Base-by-base conservation (phyloP, 345 rosid species). In the Citrus glauca region DNA sequence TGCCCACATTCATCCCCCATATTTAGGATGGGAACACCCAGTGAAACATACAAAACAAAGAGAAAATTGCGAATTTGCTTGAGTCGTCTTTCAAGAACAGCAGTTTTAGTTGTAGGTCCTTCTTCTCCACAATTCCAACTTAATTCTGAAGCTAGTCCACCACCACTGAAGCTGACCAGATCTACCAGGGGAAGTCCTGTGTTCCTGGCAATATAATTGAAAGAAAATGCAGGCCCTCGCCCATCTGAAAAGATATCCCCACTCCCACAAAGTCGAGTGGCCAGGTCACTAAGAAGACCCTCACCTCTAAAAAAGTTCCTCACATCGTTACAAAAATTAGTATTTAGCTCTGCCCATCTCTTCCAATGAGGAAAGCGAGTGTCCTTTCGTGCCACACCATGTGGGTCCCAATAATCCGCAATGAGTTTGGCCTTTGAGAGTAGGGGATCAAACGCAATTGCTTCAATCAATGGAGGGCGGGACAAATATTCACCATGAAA, bases 111-210 rank as follows among this genome's bases (percentile, higher is more conserved):
- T 9, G 98, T 95, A 61, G 94, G 94, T 72, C 99, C 98, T 91
- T 95, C 99, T 77, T 86, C 93, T 37, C 99, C 98, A 56, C 97
- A 94, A 71, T 96, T 96, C 99, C 98, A 96, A 70, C 98, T 92
- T n/a, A 87, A 80, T 75, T 94, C 94, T n/a, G 88, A 73, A 65
- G 89, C 89, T 40, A 92, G 75, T 69, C 83, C 77, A 57, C 75
- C 80, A 60, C 77, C 62, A 61, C 96, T 89, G 82, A 91, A 96
- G 87, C 99, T 94, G 72, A 96, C 98, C 55, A 96, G 77, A 81
- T 96, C 99, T 70, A 94, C 94, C 5, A 94, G 88, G 75, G 98
- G 78, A 77, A 96, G 94, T 50, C 99, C 98, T 24, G 86, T 89
- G 78, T 89, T 96, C 80, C 87, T 87, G 6, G 98, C 82, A 50